Percentiles rank a stretch among this genome's conserved stretches.
phyloP scores from a whole-genome alignment of 148 eudicot species.

The Fagopyrum esculentum region DNA sequence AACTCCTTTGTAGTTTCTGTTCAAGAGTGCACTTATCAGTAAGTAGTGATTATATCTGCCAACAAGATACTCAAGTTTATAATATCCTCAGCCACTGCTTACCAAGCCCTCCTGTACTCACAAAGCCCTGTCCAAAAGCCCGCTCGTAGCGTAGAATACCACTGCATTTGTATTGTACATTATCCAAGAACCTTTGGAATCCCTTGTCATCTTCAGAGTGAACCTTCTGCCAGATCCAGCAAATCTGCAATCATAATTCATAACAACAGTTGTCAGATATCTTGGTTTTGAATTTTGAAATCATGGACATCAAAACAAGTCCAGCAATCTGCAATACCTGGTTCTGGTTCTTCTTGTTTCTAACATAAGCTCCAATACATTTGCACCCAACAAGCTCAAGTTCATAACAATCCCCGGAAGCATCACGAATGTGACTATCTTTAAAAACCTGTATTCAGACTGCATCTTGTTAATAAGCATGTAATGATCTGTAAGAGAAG shows the following conservation, averaged over 20 bases:
- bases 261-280: neutral
- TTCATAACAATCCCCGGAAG: constrained; percentile 66
- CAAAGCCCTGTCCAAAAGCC: constrained; percentile 88
- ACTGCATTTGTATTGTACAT: constrained; percentile 77
- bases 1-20: constrained; percentile 95
- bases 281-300: neutral
- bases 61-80: neutral
- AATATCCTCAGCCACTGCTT: neutral
- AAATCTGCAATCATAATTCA: constrained; percentile 51
- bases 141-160: constrained; percentile 93
- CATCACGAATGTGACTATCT: constrained; percentile 57
- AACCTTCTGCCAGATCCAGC: constrained; percentile 97
- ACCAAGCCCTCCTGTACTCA: constrained; percentile 98
- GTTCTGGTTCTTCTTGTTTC: constrained; percentile 92
- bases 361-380: constrained; percentile 97
- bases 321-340: constrained; percentile 37
- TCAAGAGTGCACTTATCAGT: constrained; percentile 16
- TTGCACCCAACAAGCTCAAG: constrained; percentile 81
- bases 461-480: constrained; percentile 1
- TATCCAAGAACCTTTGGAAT: constrained; percentile 88
- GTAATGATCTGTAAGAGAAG: neutral
- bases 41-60: neutral
- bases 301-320: neutral
- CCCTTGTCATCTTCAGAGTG: constrained; percentile 69
- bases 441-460: constrained; percentile 52